phyloP scores from a whole-genome alignment of 1,284 basidiomycete species.

The Apiotrichum laibachii region DNA sequence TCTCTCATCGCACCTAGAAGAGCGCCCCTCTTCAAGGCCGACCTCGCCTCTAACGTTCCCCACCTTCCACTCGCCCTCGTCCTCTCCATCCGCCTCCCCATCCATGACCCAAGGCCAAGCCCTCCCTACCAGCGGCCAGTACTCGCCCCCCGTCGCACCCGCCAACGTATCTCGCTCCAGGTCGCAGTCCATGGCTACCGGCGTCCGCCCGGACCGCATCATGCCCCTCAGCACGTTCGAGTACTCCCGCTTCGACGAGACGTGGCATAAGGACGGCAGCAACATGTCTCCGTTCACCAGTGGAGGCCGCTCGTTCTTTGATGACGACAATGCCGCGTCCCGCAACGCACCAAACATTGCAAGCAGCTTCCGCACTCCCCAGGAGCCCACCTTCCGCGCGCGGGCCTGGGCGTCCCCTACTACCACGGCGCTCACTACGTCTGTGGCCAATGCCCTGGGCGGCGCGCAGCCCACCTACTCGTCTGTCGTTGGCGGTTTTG shows the following conservation, averaged over 20 bases:
- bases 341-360: conserved; percentile 3
- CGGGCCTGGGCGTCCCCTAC: conserved; percentile 26
- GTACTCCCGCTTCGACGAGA: conserved; percentile 26
- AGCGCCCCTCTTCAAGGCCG: conserved; percentile 36
- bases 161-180: conserved; percentile 44
- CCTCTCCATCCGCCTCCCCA: conserved; percentile 39
- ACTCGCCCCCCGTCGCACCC: conserved; percentile 43
- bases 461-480: conserved; percentile 23
- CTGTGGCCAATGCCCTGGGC: conserved; percentile 32
- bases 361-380: conserved; percentile 27
- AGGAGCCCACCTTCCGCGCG: conserved; percentile 26
- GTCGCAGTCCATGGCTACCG: conserved; percentile 44
- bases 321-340: conserved; percentile 6
- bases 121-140: conserved; percentile 19
- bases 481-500: conserved; percentile 34
- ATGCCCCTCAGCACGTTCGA: conserved; percentile 37
- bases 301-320: conserved; percentile 25
- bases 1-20: conserved; percentile 46
- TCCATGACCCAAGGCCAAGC: conserved; percentile 4
- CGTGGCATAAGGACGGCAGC: conserved; percentile 34
- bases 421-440: conserved; percentile 31
- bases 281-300: conserved; percentile 48
- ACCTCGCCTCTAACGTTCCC: conserved; percentile 40
- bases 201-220: conserved; percentile 39
- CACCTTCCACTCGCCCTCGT: conserved; percentile 43